Base-by-base conservation (phyloP, 2,329 filamentous ascomycete genomes). In the Phyllosticta capitalensis region DNA sequence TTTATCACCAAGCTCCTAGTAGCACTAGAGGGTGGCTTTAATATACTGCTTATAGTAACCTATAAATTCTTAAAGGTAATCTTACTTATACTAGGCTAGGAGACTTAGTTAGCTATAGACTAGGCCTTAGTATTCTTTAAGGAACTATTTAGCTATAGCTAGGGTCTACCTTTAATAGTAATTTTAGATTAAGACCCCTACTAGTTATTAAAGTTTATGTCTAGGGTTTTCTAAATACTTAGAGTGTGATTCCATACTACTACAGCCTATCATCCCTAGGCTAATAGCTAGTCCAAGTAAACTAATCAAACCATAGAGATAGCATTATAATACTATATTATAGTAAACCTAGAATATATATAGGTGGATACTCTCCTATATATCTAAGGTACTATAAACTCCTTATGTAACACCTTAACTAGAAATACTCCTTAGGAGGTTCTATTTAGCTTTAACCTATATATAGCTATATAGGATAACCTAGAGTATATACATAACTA, bases 231-330 rank as follows among this genome's bases (percentile, higher is more conserved):
- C 17, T 5, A 10, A 9, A 45, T 26, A 17, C 20, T 59, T n/a
- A 22, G 57, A n/a, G 50, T 20, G 4, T 3, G 21, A 20, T n/a
- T 55, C 9, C 33, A 21, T 9, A 55, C 26, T 20, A 55, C 58
- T 5, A 56, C 53, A n/a, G 53, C 52, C 17, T 60, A 56, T 22
- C 45, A 56, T 45, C 52, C 38, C 10, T 10, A 55, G 22, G 33
- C 52, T 4, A 53, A 60, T 21, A 48, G 52, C 6, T 53, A 60
- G 45, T 14, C 5, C 45, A 53, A 56, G 52, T 21, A 45, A 3
- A 56, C 53, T 1, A 60, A 60, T 22, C 38, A 60, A 26, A 60
- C 58, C 9, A 26, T 52, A 5, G 58, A 60, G 33, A 56, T 60
- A 10, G 58, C 58, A 5, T 5, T 60, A 3, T 21, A 45, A 30